These are phyloP conservation scores for Naegleria gruberi DNA, from an alignment of 208 protist species.

Conservation along the genomic window DNA sequence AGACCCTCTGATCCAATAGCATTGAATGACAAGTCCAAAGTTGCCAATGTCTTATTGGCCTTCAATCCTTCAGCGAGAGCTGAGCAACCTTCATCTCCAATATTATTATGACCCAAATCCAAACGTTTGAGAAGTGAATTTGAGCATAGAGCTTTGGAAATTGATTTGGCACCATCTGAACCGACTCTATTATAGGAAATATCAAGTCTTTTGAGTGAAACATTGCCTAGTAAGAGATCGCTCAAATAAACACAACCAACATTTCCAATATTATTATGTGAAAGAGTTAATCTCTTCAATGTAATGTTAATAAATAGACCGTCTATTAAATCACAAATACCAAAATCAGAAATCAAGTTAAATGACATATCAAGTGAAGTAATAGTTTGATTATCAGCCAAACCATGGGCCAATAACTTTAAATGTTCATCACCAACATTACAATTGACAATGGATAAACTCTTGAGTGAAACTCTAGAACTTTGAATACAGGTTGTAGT, in stretches of 20 bases:
- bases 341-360: conserved; percentile 56
- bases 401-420: not conserved
- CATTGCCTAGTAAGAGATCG: conserved; percentile 45
- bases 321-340: conserved; percentile 54
- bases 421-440: not conserved
- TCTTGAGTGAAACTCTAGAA: not conserved
- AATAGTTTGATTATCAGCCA: not conserved
- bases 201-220: conserved; percentile 51
- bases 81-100: conserved; percentile 40
- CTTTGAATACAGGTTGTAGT: not conserved
- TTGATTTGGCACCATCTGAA: conserved; percentile 38
- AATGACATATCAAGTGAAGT: conserved; percentile 53
- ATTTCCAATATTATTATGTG: conserved; percentile 65
- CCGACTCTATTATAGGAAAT: conserved; percentile 63
- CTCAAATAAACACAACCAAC: conserved; percentile 54
- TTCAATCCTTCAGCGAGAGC: conserved; percentile 46
- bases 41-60: conserved; percentile 48
- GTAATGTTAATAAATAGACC: conserved; percentile 62
- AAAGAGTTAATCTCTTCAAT: conserved; percentile 57
- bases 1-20: not conserved
- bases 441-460: not conserved
- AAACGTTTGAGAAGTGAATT: conserved; percentile 49
- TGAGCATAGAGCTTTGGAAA: conserved; percentile 51
- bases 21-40: conserved; percentile 47
- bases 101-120: conserved; percentile 56